Base-by-base conservation (phyloP, 176 grass and related monocot genomes). In the Oryza nivara region DNA sequence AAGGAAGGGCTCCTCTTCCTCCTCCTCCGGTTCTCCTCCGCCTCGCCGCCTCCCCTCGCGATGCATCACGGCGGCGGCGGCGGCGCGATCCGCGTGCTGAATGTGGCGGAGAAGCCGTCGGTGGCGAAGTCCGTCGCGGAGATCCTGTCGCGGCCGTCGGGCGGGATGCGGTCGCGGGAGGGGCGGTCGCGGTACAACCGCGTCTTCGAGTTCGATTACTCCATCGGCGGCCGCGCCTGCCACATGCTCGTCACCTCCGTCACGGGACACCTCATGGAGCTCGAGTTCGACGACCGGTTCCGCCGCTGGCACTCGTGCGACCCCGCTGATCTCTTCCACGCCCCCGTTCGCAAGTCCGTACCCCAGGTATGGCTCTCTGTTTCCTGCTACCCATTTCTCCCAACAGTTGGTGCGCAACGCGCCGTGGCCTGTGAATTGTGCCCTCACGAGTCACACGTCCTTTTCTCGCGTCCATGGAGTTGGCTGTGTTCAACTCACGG, bases 251-350 rank as follows among this genome's bases (percentile, higher is more conserved):
- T 96, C 73, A 98, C 96, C 80, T 98, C 93, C 72, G 96, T 98
- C 91, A 98, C 93, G 43, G 96, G 96, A 23, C 93, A 98, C 79
- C 88, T 98, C 72, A 98, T 98, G 96, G 96, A 98, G 78, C 93
- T 98, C 54, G 91, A 98, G 8, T 98, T 98, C 76, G 93, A 96
- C 2, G 93, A 98, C 22, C 85, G 96, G 9, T 98, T 89, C 81
- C 93, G 92, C 83, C 87, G 85, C 5, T 98, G 96, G 91, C 77
- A 95, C 76, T 98, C 96, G 32, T 98, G 96, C 74, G 93, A 98
- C 78, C 96, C 93, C 11, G 89, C 70, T 25, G 91, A 82, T 12
- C 89, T 98, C 71, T 98, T 93, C 89, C 71, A 89, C 78, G 89
- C 93, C 34, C 91, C 96, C 58, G 87, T 98, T 72, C 96, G 89